Evolutionary conservation across 2,329 filamentous ascomycete species (phyloP).

Genomic region (Colletotrichum tofieldiae): DNA sequence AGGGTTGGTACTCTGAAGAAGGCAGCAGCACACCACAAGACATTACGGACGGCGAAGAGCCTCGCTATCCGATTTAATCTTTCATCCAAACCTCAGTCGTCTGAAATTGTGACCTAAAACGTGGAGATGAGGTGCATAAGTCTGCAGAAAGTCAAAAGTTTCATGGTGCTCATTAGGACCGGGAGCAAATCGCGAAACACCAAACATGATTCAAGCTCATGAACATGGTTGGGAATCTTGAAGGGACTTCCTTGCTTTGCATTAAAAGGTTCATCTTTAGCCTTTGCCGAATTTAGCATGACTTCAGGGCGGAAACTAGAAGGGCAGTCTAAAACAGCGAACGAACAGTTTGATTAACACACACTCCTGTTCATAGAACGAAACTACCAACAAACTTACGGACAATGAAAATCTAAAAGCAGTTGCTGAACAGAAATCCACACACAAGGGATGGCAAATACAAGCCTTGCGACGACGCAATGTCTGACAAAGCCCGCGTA

Average conservation of each 20-base stretch:
- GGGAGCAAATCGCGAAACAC: conserved; percentile 21
- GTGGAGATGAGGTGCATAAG: conserved; percentile 28
- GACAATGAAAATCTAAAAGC: not conserved
- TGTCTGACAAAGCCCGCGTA: not conserved
- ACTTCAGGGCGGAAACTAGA: not conserved
- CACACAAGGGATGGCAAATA: not conserved
- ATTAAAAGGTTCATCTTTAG: not conserved
- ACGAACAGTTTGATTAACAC: no score
- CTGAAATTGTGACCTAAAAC: conserved; percentile 21
- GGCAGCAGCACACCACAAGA: not conserved
- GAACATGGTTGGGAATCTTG: not conserved
- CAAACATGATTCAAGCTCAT: conserved; percentile 16
- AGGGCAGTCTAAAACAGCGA: not conserved
- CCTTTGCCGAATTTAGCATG: not conserved
- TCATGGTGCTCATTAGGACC: conserved; percentile 12
- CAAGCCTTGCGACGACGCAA: not conserved
- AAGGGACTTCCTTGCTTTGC: not conserved
- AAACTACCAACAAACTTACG: no score
- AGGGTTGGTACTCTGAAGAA: not conserved
- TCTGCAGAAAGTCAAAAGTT: conserved; percentile 15
- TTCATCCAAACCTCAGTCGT: conserved; percentile 4
- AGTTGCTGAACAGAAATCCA: not conserved
- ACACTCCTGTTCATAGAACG: not conserved
- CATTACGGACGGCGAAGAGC: not conserved
- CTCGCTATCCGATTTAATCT: not conserved